Percentiles rank a stretch among this genome's conserved stretches.
Conservation (phyloP, 805 yeast genomes). For the Candida quercuum region DNA sequence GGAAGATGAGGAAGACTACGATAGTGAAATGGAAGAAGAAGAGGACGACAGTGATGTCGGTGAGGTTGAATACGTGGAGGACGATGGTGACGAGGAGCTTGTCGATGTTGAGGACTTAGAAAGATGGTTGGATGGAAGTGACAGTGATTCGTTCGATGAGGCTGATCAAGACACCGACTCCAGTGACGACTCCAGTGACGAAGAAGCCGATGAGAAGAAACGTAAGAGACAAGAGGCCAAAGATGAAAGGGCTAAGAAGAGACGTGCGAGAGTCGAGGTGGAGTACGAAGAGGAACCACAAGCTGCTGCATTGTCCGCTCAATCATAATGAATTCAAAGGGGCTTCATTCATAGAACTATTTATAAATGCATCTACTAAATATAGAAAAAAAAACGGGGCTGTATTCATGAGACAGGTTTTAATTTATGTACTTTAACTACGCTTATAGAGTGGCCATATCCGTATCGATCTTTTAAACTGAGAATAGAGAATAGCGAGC, state of each 20-base stretch:
- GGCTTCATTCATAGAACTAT: no score
- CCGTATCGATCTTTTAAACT: no score
- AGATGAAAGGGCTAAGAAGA: constrained; percentile 38
- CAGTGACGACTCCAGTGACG: constrained; percentile 33
- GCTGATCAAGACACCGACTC: constrained; percentile 27
- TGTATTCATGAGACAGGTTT: no score
- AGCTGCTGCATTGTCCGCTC: constrained; percentile 13
- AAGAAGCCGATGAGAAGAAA: constrained; percentile 29
- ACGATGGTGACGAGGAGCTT: constrained; percentile 84
- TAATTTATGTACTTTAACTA: no score
- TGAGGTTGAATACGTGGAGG: constrained; percentile 85
- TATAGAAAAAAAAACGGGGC: no score
- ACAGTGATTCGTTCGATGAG: constrained; percentile 32
- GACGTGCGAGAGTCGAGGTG: constrained; percentile 72
- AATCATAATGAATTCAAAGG: no score
- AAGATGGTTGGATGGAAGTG: constrained; percentile 68
- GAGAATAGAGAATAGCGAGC: no score
- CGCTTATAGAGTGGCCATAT: no score
- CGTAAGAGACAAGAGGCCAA: constrained; percentile 31
- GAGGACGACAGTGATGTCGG: constrained; percentile 56
- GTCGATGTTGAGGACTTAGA: constrained; percentile 93
- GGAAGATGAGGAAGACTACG: constrained; percentile 46
- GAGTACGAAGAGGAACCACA: constrained; percentile 75
- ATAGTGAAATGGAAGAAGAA: constrained; percentile 42
- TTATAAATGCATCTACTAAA: no score